phyloP scores from a whole-genome alignment of 2,329 filamentous ascomycete species.

The Sordariomycetes sp. region DNA sequence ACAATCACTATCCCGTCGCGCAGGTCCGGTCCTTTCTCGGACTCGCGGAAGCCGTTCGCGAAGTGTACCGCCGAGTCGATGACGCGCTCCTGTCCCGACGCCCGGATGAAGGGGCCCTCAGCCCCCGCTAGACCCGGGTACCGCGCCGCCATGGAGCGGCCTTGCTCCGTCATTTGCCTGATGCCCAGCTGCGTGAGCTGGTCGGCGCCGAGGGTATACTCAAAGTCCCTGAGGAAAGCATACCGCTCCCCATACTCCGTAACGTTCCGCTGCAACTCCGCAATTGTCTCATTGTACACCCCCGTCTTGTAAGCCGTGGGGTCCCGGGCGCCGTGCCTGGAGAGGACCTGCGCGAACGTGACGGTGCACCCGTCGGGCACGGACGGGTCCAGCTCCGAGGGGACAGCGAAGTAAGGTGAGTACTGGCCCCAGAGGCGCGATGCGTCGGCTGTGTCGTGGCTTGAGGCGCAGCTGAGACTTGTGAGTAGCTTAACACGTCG shows the following conservation, averaged over 20 bases:
- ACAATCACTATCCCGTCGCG: constrained; percentile 51
- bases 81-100: constrained; percentile 57
- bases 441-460: not conserved
- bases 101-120: constrained; percentile 51
- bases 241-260: constrained; percentile 48
- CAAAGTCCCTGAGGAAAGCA: constrained; percentile 58
- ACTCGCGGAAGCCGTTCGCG: constrained; percentile 54
- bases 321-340: constrained; percentile 73
- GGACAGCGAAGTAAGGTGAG: constrained; percentile 68
- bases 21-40: constrained; percentile 19
- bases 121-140: constrained; percentile 39
- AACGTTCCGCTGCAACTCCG: constrained; percentile 45
- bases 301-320: constrained; percentile 58
- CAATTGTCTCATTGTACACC: constrained; percentile 49
- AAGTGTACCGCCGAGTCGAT: constrained; percentile 65
- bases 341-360: constrained; percentile 70
- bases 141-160: constrained; percentile 59
- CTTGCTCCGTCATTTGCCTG: constrained; percentile 59
- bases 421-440: constrained; percentile 75
- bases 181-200: constrained; percentile 55
- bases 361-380: constrained; percentile 57
- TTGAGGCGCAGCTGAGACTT: not conserved
- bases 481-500: not conserved
- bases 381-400: constrained; percentile 46
- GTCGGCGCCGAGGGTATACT: constrained; percentile 58